phyloP scores from a whole-genome alignment of 176 grass and related monocot genomes.

The Bolboschoenus planiculmis region DNA sequence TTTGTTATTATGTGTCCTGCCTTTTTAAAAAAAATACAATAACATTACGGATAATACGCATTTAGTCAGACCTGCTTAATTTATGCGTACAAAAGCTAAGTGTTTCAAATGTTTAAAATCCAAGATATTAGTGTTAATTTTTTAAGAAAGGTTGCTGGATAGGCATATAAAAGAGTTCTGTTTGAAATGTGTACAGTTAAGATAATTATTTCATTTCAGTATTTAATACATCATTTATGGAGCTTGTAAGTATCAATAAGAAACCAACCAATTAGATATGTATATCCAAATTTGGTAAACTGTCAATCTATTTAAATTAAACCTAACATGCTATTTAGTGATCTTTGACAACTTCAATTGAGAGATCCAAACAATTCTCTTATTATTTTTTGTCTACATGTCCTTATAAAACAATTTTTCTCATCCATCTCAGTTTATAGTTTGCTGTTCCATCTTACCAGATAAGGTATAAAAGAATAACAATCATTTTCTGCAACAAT shows the following conservation, averaged over 20 bases:
- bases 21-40: neutral
- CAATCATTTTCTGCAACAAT: neutral
- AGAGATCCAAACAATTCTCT: neutral
- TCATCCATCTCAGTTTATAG: neutral
- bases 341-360: neutral
- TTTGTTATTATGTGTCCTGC: no score
- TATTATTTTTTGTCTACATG: neutral
- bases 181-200: neutral
- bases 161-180: no score
- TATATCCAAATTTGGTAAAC: neutral
- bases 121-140: no score
- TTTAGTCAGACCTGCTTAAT: no score
- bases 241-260: neutral
- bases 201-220: neutral
- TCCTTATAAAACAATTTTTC: neutral
- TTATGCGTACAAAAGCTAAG: no score
- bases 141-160: no score
- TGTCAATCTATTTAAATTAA: neutral
- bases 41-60: neutral
- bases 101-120: no score
- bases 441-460: neutral
- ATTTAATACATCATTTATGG: neutral
- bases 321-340: neutral
- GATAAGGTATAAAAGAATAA: neutral
- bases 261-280: neutral